Evolutionary conservation across 352 stramenopile species (phyloP).

Genomic region (Globisporangium carolinianum): DNA sequence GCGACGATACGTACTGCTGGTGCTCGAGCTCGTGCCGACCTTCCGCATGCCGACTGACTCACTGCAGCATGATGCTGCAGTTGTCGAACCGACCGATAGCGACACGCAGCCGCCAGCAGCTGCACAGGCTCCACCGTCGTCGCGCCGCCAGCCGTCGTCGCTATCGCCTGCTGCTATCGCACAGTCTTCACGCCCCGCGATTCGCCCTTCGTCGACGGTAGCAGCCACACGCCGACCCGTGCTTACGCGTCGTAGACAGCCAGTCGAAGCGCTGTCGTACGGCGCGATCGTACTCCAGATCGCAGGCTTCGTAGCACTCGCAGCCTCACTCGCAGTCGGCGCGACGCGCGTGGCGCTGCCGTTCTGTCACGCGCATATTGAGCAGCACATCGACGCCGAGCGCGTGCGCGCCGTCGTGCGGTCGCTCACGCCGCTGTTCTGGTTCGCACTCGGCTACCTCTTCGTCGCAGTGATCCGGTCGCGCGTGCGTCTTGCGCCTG

Average conservation of each 20-base stretch:
- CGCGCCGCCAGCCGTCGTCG: no score
- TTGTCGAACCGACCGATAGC: conserved; percentile 9
- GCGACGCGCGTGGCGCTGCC: conserved; percentile 17
- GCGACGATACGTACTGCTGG: conserved; percentile 42
- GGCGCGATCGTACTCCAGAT: conserved; percentile 12
- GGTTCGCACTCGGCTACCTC: conserved; percentile 47
- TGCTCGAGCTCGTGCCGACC: conserved; percentile 37
- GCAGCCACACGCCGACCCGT: not conserved
- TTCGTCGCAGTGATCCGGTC: conserved; percentile 37
- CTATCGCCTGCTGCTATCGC: no score
- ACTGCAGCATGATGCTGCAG: no score
- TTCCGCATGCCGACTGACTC: conserved; percentile 41
- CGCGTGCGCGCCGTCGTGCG: conserved; percentile 21
- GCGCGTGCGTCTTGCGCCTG: conserved; percentile 17
- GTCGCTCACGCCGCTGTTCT: conserved; percentile 36
- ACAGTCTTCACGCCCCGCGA: no score
- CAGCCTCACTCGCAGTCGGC: conserved; percentile 4
- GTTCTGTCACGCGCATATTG: conserved; percentile 13
- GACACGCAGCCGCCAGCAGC: not conserved
- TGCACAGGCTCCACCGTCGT: not conserved
- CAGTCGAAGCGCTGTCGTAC: conserved; percentile 7
- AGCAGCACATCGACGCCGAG: conserved; percentile 21
- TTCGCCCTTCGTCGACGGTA: no score
- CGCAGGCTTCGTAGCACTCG: conserved; percentile 9
- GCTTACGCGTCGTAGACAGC: conserved; percentile 1